Evolutionary conservation across 352 stramenopile species (phyloP).

Genomic region (Phytophthora sojae): DNA sequence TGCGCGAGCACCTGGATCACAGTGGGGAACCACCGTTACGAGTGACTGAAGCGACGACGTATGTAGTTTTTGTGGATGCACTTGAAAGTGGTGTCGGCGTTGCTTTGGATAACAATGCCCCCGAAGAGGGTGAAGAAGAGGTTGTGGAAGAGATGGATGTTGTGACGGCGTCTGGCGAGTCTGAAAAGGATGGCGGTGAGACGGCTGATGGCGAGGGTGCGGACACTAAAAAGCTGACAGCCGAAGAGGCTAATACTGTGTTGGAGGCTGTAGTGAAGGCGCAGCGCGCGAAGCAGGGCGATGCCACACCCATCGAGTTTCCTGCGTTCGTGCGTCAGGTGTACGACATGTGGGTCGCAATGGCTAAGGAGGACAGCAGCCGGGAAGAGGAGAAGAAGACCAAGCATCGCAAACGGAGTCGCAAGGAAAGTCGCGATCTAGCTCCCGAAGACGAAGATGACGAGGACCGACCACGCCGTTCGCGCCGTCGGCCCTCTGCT

Average conservation of each 20-base stretch:
- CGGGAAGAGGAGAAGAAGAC: slow-evolving; percentile 35
- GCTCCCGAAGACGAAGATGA: slow-evolving; percentile 22
- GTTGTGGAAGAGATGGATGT: slow-evolving; percentile 9
- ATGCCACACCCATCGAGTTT: slow-evolving; percentile 34
- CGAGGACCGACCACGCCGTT: slow-evolving; percentile 36
- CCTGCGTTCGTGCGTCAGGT: slow-evolving; percentile 49
- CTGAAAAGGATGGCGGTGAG: not conserved
- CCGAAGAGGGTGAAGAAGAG: slow-evolving; percentile 73
- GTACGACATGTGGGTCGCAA: slow-evolving; percentile 50
- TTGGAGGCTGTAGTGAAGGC: slow-evolving; percentile 39
- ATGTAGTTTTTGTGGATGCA: slow-evolving; percentile 43
- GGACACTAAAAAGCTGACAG: slow-evolving; percentile 19
- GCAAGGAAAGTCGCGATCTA: slow-evolving; percentile 35
- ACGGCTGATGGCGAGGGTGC: slow-evolving; percentile 1
- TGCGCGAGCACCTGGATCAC: slow-evolving; percentile 44
- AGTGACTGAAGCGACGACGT: slow-evolving; percentile 45
- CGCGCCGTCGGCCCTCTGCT: slow-evolving; percentile 35
- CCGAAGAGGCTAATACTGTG: slow-evolving; percentile 22
- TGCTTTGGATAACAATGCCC: slow-evolving; percentile 52
- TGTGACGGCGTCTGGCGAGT: not conserved
- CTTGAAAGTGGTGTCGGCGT: slow-evolving; percentile 44
- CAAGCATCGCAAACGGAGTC: slow-evolving; percentile 27
- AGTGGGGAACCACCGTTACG: slow-evolving; percentile 38
- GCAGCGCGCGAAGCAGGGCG: slow-evolving; percentile 24
- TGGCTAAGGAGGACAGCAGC: slow-evolving; percentile 43